Percentiles rank a stretch among this genome's conserved stretches.
Conservation (phyloP, 2,329 filamentous ascomycete species). For the Chalaropsis ovoidea region DNA sequence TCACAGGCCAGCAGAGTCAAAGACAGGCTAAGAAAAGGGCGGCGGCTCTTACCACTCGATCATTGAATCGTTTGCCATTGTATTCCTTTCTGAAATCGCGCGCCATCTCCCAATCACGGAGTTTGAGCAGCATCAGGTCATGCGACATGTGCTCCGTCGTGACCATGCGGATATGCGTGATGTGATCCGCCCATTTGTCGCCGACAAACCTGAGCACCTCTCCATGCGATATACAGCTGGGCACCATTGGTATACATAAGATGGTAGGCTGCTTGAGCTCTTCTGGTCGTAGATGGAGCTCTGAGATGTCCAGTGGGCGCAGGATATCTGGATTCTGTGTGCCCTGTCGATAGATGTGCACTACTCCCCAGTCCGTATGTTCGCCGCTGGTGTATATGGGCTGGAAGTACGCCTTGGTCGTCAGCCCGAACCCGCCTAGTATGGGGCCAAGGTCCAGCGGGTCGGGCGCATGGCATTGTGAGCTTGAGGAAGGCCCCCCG, state of each 20-base stretch:
- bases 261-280: slow-evolving; percentile 63
- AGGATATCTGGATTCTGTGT: slow-evolving; percentile 51
- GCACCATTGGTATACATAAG: slow-evolving; percentile 86
- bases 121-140: slow-evolving; percentile 94
- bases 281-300: slow-evolving; percentile 28
- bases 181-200: slow-evolving; percentile 71
- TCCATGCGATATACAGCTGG: slow-evolving; percentile 81
- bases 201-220: slow-evolving; percentile 90
- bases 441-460: slow-evolving; percentile 46
- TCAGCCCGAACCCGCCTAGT: slow-evolving; percentile 52
- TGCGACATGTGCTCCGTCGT: slow-evolving; percentile 79
- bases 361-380: slow-evolving; percentile 80
- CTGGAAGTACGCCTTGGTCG: slow-evolving; percentile 72
- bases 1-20: neutral
- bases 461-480: slow-evolving; percentile 32
- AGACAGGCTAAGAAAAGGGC: neutral
- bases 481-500: slow-evolving; percentile 35
- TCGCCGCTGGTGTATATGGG: slow-evolving; percentile 61
- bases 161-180: slow-evolving; percentile 91
- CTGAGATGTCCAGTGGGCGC: slow-evolving; percentile 1
- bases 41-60: slow-evolving; percentile 58
- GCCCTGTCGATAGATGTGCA: slow-evolving; percentile 83
- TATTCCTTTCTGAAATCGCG: slow-evolving; percentile 73
- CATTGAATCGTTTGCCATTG: slow-evolving; percentile 88
- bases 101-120: slow-evolving; percentile 63